These are phyloP conservation scores for Phytophthora ohioensis DNA, from an alignment of 352 stramenopile species.

Conservation along the genomic window DNA sequence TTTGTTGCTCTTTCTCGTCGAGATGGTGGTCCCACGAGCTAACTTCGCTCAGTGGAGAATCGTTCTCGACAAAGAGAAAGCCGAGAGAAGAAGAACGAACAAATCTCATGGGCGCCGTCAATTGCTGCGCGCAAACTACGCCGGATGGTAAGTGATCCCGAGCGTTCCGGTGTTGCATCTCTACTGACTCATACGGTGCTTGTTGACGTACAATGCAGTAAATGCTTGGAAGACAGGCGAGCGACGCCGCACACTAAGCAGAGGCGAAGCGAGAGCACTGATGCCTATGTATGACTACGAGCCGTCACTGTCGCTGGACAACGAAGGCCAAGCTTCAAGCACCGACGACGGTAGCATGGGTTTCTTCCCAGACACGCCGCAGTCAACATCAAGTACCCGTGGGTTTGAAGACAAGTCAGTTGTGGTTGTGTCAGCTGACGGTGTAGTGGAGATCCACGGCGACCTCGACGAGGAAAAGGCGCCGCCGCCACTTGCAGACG, in stretches of 20 bases:
- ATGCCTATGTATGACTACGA: slow-evolving; percentile 54
- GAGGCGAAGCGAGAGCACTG: slow-evolving; percentile 35
- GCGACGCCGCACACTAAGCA: slow-evolving; percentile 25
- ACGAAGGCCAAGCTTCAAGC: slow-evolving; percentile 32
- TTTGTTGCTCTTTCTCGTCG: slow-evolving; percentile 40
- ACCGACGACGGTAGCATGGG: slow-evolving; percentile 23
- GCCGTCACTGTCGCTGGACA: slow-evolving; percentile 45
- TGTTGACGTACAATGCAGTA: slow-evolving; percentile 17
- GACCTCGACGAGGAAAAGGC: slow-evolving; percentile 14
- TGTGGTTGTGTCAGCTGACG: slow-evolving; percentile 36
- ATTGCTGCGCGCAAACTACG: slow-evolving; percentile 51
- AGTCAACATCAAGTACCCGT: slow-evolving; percentile 13
- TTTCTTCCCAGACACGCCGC: slow-evolving; percentile 29
- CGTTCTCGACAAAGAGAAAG: slow-evolving; percentile 24
- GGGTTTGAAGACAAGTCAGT: slow-evolving; percentile 30
- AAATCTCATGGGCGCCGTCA: slow-evolving; percentile 39
- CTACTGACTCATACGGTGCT: background rate
- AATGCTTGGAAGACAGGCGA: slow-evolving; percentile 38
- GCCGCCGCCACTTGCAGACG: background rate
- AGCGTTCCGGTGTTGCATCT: slow-evolving; percentile 11
- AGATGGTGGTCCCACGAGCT: slow-evolving; percentile 15
- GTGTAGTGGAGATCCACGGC: slow-evolving; percentile 28
- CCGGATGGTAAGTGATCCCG: slow-evolving; percentile 27
- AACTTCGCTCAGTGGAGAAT: slow-evolving; percentile 25
- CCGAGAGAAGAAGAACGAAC: slow-evolving; percentile 11